phyloP scores from a whole-genome alignment of 257 asterid genomes.

The Scutellaria galericulata region DNA sequence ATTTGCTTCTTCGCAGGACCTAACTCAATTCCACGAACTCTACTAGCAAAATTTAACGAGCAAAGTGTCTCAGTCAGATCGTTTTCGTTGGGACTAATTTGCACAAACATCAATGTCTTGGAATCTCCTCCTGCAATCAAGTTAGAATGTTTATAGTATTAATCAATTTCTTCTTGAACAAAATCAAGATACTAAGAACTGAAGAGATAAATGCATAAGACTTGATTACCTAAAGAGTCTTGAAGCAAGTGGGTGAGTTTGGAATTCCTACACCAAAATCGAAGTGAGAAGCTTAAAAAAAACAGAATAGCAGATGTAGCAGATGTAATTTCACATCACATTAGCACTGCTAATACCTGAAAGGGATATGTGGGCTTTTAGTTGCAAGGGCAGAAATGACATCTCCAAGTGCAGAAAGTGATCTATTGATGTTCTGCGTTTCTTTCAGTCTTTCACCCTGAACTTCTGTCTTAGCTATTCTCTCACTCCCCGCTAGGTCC shows the following conservation, averaged over 20 bases:
- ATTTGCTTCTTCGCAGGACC: slow-evolving; percentile 96
- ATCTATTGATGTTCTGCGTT: slow-evolving; percentile 90
- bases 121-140: slow-evolving; percentile 85
- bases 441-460: slow-evolving; percentile 91
- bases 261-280: slow-evolving; percentile 69
- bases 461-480: slow-evolving; percentile 91
- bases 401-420: slow-evolving; percentile 96
- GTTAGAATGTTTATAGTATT: too few species aligned
- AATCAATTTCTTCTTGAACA: background rate
- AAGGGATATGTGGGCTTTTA: slow-evolving; percentile 87
- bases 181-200: background rate
- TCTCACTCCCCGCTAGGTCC: slow-evolving; percentile 95
- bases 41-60: slow-evolving; percentile 92
- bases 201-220: background rate
- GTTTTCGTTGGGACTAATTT: slow-evolving; percentile 91
- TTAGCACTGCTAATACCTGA: slow-evolving; percentile 53
- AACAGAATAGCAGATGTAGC: background rate
- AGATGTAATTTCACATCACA: background rate
- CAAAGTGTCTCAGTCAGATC: slow-evolving; percentile 89
- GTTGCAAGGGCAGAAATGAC: slow-evolving; percentile 94
- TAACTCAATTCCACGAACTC: slow-evolving; percentile 93
- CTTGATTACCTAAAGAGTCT: slow-evolving; percentile 82
- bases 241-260: slow-evolving; percentile 98
- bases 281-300: slow-evolving; percentile 33
- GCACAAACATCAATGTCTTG: slow-evolving; percentile 94